Evolutionary conservation across 108 stramenopile species (phyloP), one percentile per base, ranked within the genome.

Genomic region (Skeletonema tropicum): DNA sequence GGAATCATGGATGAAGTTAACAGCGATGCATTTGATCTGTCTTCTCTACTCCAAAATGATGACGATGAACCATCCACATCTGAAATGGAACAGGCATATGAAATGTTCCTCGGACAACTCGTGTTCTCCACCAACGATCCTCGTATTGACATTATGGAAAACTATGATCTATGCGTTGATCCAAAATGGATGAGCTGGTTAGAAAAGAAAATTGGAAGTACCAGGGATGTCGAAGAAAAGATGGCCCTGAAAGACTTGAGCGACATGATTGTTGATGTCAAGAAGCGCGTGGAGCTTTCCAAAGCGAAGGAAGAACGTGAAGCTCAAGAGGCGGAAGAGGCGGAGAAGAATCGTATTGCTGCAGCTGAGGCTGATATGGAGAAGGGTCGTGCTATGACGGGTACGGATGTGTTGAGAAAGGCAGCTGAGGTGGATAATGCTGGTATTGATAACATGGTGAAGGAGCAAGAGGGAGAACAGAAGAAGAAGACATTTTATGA

Each of bases 111-210:
- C n/a, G 94, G 82, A 6, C 90, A 95, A 77, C 88, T 95, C 31
- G 92, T 95, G 13, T 95, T 95, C 83, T 92, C 91, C 66, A 64
- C 92, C 42, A 93, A 95, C 73, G 94, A 95, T 64, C 90, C 92
- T 9, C 89, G 92, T 39, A 69, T 95, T 52, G 94, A 95, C 70
- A 93, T 95, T 68, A 83, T 95, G 70, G 90, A 95, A 48, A 90
- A 92, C 57, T 85, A 86, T 68, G 91, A 92, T 29, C 81, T 80
- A 25, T 87, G 86, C 57, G 67, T 75, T 14, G 88, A 89, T 69
- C 83, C 80, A 3, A 67, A 84, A 68, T 93, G 89, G 74, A 32
- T 92, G 10, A 31, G 67, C 11, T 93, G 90, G 89, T 80, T 95
- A 57, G 80, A 91, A 9, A 72, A 81, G 3, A 92, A 93, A 68